Evolutionary conservation across 257 asterid species (phyloP).

Genomic region (Apocynum venetum): DNA sequence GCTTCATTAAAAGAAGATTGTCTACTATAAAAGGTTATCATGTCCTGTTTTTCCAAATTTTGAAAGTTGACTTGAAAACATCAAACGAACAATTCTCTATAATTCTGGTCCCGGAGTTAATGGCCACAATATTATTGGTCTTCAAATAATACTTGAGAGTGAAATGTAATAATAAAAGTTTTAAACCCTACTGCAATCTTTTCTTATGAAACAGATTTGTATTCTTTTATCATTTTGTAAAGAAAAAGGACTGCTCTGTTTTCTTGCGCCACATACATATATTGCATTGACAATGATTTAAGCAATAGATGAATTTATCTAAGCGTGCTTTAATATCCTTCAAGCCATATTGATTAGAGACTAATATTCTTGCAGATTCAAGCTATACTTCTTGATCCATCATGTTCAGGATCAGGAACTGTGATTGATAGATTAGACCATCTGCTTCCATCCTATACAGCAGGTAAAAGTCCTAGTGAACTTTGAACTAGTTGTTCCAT

Average conservation of each 20-base stretch:
- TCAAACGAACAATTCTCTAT: not conserved
- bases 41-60: not conserved
- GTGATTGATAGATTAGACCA: slow-evolving; percentile 83
- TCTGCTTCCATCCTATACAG: slow-evolving; percentile 71
- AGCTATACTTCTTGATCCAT: slow-evolving; percentile 89
- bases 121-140: not conserved
- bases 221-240: not conserved
- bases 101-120: not conserved
- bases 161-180: not conserved
- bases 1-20: not conserved
- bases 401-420: slow-evolving; percentile 98
- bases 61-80: not conserved
- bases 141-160: not conserved
- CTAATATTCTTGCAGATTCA: slow-evolving; percentile 42
- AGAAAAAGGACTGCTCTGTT: not conserved
- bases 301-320: not conserved
- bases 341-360: not conserved
- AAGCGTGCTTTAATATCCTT: not conserved
- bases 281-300: not conserved
- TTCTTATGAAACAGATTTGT: not conserved
- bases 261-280: too few species aligned
- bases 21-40: not conserved
- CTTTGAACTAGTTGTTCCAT: not conserved
- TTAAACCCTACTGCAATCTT: not conserved
- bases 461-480: slow-evolving; percentile 38